These are phyloP conservation scores for Petunia hybrid DNA, from an alignment of 305 asterid species.

Conservation along the genomic window DNA sequence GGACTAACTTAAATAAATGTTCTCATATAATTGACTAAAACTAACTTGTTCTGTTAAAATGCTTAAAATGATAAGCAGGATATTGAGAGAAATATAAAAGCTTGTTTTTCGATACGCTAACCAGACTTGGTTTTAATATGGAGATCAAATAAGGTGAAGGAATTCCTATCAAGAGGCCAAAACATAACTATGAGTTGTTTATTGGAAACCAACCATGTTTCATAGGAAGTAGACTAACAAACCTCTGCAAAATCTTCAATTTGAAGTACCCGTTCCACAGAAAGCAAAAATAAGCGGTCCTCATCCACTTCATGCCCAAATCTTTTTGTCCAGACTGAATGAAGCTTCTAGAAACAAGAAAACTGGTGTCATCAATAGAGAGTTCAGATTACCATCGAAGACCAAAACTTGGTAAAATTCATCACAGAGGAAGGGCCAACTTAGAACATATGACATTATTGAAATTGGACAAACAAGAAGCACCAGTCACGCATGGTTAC, in stretches of 20 bases:
- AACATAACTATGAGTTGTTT: not conserved
- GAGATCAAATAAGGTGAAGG: not conserved
- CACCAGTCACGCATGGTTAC: not conserved
- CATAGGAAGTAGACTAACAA: slow-evolving; percentile 40
- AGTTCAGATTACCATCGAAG: slow-evolving; percentile 2
- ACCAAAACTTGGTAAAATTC: slow-evolving; percentile 19
- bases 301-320: slow-evolving; percentile 77
- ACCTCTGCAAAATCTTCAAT: slow-evolving; percentile 94
- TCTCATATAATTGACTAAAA: not conserved
- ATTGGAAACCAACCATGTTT: not conserved
- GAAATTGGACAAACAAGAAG: not conserved
- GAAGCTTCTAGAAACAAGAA: slow-evolving; percentile 56
- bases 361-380: slow-evolving; percentile 1
- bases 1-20: not conserved
- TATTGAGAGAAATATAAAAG: not conserved
- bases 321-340: slow-evolving; percentile 68
- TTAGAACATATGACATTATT: slow-evolving; percentile 4
- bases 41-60: slow-evolving; percentile 13
- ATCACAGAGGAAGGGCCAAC: not conserved
- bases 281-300: slow-evolving; percentile 59
- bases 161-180: not conserved
- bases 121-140: not conserved
- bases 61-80: slow-evolving; percentile 2
- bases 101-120: not conserved
- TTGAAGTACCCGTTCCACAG: slow-evolving; percentile 79